A percentile compares a stretch with the other conserved stretches of the same genome.
phyloP scores from a whole-genome alignment of 2,329 filamentous ascomycete species.

The Pseudonectria foliicola region DNA sequence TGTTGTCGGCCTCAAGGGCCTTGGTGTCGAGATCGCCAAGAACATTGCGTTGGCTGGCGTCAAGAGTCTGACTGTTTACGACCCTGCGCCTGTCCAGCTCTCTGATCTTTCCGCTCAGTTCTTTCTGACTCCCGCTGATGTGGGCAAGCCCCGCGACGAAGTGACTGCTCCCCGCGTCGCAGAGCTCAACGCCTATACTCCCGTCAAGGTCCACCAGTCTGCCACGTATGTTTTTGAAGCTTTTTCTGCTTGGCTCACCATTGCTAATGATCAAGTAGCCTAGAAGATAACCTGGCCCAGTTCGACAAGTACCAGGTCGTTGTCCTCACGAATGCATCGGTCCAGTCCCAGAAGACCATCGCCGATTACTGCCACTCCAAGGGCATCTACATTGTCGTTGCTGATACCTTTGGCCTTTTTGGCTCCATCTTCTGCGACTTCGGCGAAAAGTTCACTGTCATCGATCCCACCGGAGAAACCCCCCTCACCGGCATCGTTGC shows the following conservation, averaged over 20 bases:
- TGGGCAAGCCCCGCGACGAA: constrained; percentile 83
- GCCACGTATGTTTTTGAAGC: constrained; percentile 35
- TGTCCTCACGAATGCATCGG: constrained; percentile 76
- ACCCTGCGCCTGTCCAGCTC: constrained; percentile 76
- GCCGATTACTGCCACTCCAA: constrained; percentile 93
- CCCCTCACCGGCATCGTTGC: constrained; percentile 83
- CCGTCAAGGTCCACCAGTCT: constrained; percentile 68
- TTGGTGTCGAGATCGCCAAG: constrained; percentile 97
- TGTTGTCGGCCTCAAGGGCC: constrained; percentile 81
- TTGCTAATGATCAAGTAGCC: constrained; percentile 36
- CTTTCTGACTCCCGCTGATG: constrained; percentile 81
- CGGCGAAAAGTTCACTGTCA: constrained; percentile 84
- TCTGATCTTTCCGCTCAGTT: constrained; percentile 94
- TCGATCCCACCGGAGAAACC: constrained; percentile 86
- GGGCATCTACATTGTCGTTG: constrained; percentile 80
- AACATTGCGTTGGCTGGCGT: constrained; percentile 97
- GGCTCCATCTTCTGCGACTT: constrained; percentile 97
- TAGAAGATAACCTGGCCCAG: constrained; percentile 69
- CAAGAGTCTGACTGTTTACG: constrained; percentile 91
- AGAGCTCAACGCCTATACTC: constrained; percentile 94
- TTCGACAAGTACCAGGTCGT: constrained; percentile 90
- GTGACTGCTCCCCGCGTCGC: constrained; percentile 84
- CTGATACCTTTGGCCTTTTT: constrained; percentile 89
- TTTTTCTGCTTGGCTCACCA: constrained; percentile 2
- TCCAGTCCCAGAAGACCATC: constrained; percentile 74